Evolutionary conservation across 192 early-diverging fungal genomes (phyloP).

Genomic region (Coemansia sp.): DNA sequence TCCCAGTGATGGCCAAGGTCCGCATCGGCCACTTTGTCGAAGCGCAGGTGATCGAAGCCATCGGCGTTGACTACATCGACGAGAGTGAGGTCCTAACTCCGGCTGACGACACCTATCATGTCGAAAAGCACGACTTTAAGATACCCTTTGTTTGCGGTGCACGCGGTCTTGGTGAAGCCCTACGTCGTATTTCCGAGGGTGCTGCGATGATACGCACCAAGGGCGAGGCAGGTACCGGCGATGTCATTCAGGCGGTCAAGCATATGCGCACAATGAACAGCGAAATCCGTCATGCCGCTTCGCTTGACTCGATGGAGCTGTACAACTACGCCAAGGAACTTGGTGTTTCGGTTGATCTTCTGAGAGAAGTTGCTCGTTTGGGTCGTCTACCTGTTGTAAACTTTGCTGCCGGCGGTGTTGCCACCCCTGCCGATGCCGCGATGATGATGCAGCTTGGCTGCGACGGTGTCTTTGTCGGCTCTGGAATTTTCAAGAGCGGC

Average conservation of each 20-base stretch:
- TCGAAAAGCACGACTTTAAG: constrained; percentile 91
- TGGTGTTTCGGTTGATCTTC: constrained; percentile 86
- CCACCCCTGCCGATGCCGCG: constrained; percentile 98
- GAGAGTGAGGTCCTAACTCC: constrained; percentile 96
- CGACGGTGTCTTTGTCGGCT: constrained; percentile 99
- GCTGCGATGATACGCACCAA: constrained; percentile 99
- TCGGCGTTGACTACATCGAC: constrained; percentile 97
- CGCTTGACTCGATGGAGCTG: constrained; percentile 87
- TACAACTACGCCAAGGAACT: constrained; percentile 97
- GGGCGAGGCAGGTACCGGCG: constrained; percentile 98
- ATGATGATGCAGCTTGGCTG: constrained; percentile 99
- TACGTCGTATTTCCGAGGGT: constrained; percentile 95
- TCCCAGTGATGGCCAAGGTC: constrained; percentile 99
- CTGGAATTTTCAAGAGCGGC: constrained; percentile 97
- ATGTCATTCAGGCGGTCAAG: constrained; percentile 97
- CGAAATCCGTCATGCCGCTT: constrained; percentile 85
- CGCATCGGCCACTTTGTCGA: constrained; percentile 99
- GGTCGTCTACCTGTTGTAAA: constrained; percentile 97
- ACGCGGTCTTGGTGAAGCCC: constrained; percentile 96
- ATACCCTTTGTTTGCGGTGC: constrained; percentile 96
- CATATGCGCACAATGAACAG: constrained; percentile 88
- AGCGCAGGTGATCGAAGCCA: constrained; percentile 91
- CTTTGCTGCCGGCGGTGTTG: constrained; percentile 98
- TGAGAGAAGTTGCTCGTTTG: constrained; percentile 84
- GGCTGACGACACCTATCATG: constrained; percentile 95